These are phyloP conservation scores for Aspergillus novoparasiticus DNA, from an alignment of 2,329 filamentous ascomycete genomes.

Conservation along the genomic window DNA sequence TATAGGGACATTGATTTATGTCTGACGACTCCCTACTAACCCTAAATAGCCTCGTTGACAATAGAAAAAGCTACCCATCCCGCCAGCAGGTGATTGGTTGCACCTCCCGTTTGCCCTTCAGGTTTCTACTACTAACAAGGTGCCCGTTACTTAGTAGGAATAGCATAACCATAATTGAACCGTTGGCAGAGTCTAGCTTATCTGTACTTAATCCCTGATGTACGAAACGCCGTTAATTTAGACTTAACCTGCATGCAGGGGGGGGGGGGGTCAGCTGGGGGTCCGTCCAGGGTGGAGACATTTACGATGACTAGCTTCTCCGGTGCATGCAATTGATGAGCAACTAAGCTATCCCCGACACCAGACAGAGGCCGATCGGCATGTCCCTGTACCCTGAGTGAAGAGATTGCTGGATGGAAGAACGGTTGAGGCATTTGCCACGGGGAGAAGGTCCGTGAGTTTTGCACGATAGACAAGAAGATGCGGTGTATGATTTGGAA, in stretches of 20 bases:
- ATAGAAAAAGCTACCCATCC: not conserved
- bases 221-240: not conserved
- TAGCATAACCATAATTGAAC: not conserved
- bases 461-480: not conserved
- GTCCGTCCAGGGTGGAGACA: not conserved
- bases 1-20: not conserved
- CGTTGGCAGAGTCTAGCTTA: not conserved
- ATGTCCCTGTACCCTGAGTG: not conserved
- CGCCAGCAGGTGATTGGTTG: not conserved
- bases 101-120: not conserved
- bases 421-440: not conserved
- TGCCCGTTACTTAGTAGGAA: not conserved
- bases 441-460: not conserved
- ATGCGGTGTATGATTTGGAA: not conserved
- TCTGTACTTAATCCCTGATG: not conserved
- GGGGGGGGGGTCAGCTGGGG: not conserved
- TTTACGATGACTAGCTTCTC: not conserved
- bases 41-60: not conserved
- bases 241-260: not conserved
- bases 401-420: not conserved
- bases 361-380: not conserved
- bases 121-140: not conserved
- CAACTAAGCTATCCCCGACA: not conserved
- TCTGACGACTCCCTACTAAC: not conserved
- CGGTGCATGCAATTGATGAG: not conserved